Evolutionary conservation across 2,329 filamentous ascomycete genomes (phyloP).

Genomic region (Penicillium occitanis): DNA sequence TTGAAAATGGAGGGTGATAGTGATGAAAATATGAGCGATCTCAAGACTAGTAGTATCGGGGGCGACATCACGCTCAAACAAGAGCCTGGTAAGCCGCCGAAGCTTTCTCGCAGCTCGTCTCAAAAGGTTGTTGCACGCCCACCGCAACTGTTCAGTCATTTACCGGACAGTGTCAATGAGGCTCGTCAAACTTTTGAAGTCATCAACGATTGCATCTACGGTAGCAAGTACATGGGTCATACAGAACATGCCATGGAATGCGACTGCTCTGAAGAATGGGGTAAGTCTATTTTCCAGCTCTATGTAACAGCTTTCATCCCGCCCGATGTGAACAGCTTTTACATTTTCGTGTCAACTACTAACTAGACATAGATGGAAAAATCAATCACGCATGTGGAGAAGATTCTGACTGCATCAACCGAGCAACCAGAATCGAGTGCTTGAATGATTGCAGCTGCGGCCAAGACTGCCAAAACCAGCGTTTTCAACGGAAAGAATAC

Average conservation of each 20-base stretch:
- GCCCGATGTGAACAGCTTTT: not conserved
- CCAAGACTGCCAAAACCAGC: slow-evolving; percentile 84
- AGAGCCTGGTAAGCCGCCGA: slow-evolving; percentile 66
- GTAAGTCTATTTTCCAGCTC: slow-evolving; percentile 57
- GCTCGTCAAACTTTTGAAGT: slow-evolving; percentile 75
- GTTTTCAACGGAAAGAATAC: slow-evolving; percentile 87
- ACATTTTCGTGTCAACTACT: slow-evolving; percentile 28
- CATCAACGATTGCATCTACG: slow-evolving; percentile 84
- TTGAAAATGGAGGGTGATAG: slow-evolving; percentile 36
- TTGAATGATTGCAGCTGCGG: slow-evolving; percentile 85
- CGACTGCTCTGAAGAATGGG: slow-evolving; percentile 92
- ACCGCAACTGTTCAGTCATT: slow-evolving; percentile 67
- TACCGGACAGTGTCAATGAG: slow-evolving; percentile 75
- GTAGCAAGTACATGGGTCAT: slow-evolving; percentile 83
- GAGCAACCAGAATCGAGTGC: slow-evolving; percentile 97
- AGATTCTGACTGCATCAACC: slow-evolving; percentile 97
- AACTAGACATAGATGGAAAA: slow-evolving; percentile 50
- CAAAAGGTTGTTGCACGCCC: slow-evolving; percentile 66
- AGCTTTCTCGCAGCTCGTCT: slow-evolving; percentile 70
- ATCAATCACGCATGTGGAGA: slow-evolving; percentile 86
- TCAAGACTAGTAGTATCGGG: slow-evolving; percentile 55
- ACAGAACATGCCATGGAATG: slow-evolving; percentile 94
- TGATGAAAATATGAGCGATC: slow-evolving; percentile 29
- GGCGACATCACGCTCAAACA: slow-evolving; percentile 63
- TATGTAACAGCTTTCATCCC: not conserved